These are phyloP conservation scores for Solanum virginianum DNA, from an alignment of 257 asterid species.

Conservation along the genomic window DNA sequence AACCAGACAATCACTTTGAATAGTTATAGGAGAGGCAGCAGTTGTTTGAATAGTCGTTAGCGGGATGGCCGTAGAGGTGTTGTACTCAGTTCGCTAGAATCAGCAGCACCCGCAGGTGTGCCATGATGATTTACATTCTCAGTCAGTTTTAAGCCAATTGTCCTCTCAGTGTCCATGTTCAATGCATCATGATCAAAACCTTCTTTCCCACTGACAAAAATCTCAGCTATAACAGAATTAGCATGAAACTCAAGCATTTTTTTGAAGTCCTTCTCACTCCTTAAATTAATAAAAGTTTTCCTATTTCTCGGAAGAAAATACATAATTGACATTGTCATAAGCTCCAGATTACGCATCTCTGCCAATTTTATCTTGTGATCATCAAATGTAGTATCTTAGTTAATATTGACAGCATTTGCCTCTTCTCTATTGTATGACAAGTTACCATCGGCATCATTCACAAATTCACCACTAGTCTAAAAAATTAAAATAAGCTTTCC, in stretches of 20 bases:
- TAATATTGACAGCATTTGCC: constrained; percentile 75
- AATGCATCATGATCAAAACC: constrained; percentile 55
- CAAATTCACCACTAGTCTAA: constrained; percentile 77
- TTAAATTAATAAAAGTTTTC: constrained; percentile 63
- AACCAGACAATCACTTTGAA: neutral
- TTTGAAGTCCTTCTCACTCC: constrained; percentile 64
- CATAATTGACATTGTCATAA: constrained; percentile 51
- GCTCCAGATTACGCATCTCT: constrained; percentile 64
- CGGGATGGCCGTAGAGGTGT: neutral
- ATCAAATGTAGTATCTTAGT: constrained; percentile 41
- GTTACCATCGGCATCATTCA: constrained; percentile 53
- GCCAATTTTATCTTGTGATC: constrained; percentile 70
- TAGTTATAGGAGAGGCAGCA: too few relatives aligned
- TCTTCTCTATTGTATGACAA: constrained; percentile 73
- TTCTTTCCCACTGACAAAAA: constrained; percentile 53
- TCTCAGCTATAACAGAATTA: constrained; percentile 74
- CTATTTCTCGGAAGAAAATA: constrained; percentile 89
- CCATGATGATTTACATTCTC: constrained; percentile 45
- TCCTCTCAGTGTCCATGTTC: constrained; percentile 39
- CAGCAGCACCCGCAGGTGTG: constrained; percentile 22
- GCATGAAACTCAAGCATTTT: constrained; percentile 80
- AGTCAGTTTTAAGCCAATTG: constrained; percentile 37
- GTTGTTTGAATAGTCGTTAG: neutral
- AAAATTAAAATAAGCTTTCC: too few relatives aligned
- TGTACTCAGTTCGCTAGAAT: constrained; percentile 5